Base-by-base conservation (phyloP, 371 early-diverging fungal species). In the Mortierella sp. region DNA sequence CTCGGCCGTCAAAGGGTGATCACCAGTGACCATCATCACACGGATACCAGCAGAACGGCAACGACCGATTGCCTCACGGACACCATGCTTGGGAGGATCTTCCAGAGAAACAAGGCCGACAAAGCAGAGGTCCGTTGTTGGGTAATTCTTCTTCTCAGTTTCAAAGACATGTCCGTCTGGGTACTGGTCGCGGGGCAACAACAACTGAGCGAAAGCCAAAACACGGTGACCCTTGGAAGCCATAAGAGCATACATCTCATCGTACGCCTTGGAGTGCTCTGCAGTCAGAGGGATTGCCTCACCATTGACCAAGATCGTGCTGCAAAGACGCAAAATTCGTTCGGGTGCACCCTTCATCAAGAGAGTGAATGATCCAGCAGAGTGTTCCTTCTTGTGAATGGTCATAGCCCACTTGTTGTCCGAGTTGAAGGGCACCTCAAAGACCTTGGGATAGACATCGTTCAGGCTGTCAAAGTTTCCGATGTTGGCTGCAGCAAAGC, bases 1-100 rank as follows among this genome's bases (percentile, higher is more conserved):
- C 73, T 93, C 92, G 29, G 94, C 93, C 1, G 97, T 97, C 68
- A 97, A 85, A 28, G 96, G 94, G 72, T 96, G 96, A 81, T 98
- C 98, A 71, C 97, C 98, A 14, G 98, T 98, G 12, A 96, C 98
- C 97, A 97, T 98, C 88, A 97, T 90, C 47, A 98, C 95, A 74
- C 93, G 91, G 79, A 98, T 92, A 72, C 97, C 98, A 7, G 98
- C 99, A 30, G 85, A 84, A 64, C 96, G 91, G 74, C 97, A 96
- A 52, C 90, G 86, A 51, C 95, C 97, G 73, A 98, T 91, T n/a
- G 97, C 97, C 75, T 97, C 96, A 82, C 96, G 94, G 19, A 98
- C 97, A 62, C 97, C 98, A 71, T 96, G 96, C 83, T 97, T 97
- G 71, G 98, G 98, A 56, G 98, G 98, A 82, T 97, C 99, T 74